These are phyloP conservation scores for Colletotrichum sp. DNA, from an alignment of 2,329 filamentous ascomycete species.

Conservation along the genomic window DNA sequence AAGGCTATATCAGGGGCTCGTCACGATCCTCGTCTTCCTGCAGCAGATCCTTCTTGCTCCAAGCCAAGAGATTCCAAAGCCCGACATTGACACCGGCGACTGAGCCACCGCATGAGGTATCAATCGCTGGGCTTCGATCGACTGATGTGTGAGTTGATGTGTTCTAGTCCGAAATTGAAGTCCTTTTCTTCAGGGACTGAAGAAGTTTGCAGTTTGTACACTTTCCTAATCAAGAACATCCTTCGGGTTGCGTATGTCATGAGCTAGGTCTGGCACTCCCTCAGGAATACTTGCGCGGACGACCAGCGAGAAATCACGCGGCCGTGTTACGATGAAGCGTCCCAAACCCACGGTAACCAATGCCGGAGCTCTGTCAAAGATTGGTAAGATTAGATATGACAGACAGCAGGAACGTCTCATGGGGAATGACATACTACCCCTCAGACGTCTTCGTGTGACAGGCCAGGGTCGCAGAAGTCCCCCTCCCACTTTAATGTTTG, in stretches of 20 bases:
- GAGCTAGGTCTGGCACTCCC: neutral
- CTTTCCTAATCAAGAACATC: neutral
- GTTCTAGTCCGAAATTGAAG: neutral
- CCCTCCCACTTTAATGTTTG: neutral
- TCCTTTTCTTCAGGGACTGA: neutral
- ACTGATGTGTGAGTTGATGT: neutral
- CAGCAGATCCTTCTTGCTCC: fast-evolving
- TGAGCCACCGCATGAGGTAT: neutral
- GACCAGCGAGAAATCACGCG: neutral
- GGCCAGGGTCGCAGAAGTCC: neutral
- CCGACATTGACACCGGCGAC: neutral
- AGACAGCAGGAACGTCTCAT: neutral
- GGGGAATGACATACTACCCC: neutral
- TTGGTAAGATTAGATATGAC: neutral
- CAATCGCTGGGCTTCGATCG: neutral
- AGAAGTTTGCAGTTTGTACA: neutral
- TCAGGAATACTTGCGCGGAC: fast-evolving
- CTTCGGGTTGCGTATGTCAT: neutral
- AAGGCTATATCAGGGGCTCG: neutral
- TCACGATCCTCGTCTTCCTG: neutral
- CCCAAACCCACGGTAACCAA: neutral
- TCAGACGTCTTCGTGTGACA: neutral
- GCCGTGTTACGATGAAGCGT: neutral
- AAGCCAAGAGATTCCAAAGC: neutral
- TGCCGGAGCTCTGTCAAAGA: neutral